phyloP scores from a whole-genome alignment of 495 filamentous ascomycete genomes.

The Beverwykella pulmonaria region DNA sequence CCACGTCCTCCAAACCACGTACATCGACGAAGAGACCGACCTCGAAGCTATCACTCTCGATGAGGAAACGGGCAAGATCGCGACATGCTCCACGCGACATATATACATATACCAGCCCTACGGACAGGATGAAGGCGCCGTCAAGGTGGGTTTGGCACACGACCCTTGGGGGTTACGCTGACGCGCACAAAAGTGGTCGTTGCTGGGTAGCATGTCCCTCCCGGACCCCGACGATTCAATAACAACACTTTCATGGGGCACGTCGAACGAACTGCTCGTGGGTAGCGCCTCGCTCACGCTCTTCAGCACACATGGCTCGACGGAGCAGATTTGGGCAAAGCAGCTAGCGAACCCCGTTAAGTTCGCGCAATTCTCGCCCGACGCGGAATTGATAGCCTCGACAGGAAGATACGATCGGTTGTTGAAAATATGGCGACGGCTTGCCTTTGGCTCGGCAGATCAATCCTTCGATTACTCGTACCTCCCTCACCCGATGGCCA shows the following conservation, averaged over 20 bases:
- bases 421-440: conserved; percentile 88
- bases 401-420: conserved; percentile 78
- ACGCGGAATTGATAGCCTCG: conserved; percentile 82
- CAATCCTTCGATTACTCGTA: conserved; percentile 90
- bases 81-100: conserved; percentile 63
- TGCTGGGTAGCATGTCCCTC: conserved; percentile 51
- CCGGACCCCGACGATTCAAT: conserved; percentile 49
- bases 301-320: conserved; percentile 57
- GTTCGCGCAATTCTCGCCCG: conserved; percentile 80
- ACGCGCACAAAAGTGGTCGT: conserved; percentile 54
- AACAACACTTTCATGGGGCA: conserved; percentile 81
- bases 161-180: neutral
- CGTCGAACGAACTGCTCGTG: conserved; percentile 76
- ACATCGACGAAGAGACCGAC: conserved; percentile 72
- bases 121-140: conserved; percentile 66
- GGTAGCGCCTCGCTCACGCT: conserved; percentile 72
- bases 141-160: conserved; percentile 56
- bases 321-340: conserved; percentile 71
- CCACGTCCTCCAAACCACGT: conserved; percentile 84
- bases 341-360: conserved; percentile 71
- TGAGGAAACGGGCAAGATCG: conserved; percentile 83
- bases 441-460: conserved; percentile 81
- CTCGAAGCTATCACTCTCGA: conserved; percentile 78
- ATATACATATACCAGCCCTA: conserved; percentile 81
- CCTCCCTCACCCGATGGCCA: conserved; percentile 75